Evolutionary conservation across 805 yeast species (phyloP).

Genomic region (Ogataea ramenticola): DNA sequence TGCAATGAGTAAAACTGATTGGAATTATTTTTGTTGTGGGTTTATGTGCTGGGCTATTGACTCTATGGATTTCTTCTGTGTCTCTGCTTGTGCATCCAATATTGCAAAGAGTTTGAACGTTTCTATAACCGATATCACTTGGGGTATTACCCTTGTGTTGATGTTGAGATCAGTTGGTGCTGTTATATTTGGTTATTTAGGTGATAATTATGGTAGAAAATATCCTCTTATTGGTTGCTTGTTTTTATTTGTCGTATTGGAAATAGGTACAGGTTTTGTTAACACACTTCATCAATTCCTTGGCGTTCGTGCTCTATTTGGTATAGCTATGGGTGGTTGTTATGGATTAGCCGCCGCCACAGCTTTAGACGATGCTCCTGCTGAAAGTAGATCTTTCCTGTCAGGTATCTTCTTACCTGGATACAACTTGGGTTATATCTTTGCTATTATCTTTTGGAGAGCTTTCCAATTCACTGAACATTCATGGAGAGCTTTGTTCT

Average conservation of each 20-base stretch:
- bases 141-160: constrained; percentile 41
- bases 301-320: constrained; percentile 49
- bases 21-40: constrained; percentile 42
- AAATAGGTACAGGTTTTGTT: constrained; percentile 49
- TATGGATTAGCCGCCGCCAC: constrained; percentile 37
- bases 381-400: constrained; percentile 37
- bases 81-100: constrained; percentile 32
- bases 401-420: constrained; percentile 67
- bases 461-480: constrained; percentile 45
- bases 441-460: constrained; percentile 48
- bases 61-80: constrained; percentile 47
- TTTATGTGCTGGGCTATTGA: constrained; percentile 48
- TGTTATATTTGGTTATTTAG: constrained; percentile 38
- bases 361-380: constrained; percentile 36
- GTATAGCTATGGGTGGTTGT: constrained; percentile 44
- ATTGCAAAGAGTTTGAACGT: constrained; percentile 34
- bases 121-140: constrained; percentile 36
- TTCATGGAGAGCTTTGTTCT: constrained; percentile 65
- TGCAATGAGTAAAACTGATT: constrained; percentile 33
- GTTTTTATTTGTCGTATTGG: constrained; percentile 34
- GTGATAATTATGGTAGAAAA: constrained; percentile 46
- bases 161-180: constrained; percentile 56
- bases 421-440: constrained; percentile 50
- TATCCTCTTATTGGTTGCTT: constrained; percentile 39
- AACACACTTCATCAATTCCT: constrained; percentile 40